Evolutionary conservation across 2,329 filamentous ascomycete species (phyloP), one percentile per base, ranked within the genome.

Genomic region (Hymenoscyphus fraxineus): DNA sequence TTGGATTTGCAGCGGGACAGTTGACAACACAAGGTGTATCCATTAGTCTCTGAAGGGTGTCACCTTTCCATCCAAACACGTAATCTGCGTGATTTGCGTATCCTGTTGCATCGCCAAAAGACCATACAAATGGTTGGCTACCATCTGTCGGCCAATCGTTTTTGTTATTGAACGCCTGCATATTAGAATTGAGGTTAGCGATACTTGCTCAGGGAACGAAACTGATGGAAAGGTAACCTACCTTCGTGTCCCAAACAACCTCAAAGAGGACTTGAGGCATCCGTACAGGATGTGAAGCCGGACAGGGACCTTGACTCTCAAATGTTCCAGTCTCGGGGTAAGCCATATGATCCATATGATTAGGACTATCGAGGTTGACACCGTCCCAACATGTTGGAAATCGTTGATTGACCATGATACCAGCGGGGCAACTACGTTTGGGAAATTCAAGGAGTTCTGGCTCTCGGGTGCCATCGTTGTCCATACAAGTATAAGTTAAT

Each of bases 1-100:
- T 79, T 72, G 83, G 77, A 32, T 77, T 79, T 72, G 83, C 77
- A 38, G 71, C 70, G 32, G 77, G 68, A 71, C 81, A 80, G 78
- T 82, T 79, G 55, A 81, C 77, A 72, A 80, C 80, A 75, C 80
- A 82, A 67, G 69, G 68, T 67, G 77, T 78, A 73, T 81, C 78
- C 78, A 81, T 80, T 70, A 79, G 77, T 73, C 75, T 78, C 72
- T 83, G 81, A 57, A 83, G 78, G 3, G 78, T 75, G 70, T 82
- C 75, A 65, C 76, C 79, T 71, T 82, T 78, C 80, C 80, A 82
- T 65, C 80, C 80, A 69, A 82, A 82, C 65, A 82, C 73, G 72
- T 83, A 83, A 73, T 83, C 81, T 39, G 80, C 81, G 71, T 83
- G 80, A n/a, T 80, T 80, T 3, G 80, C 80, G 32, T 80, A 76